phyloP scores from a whole-genome alignment of 2,329 filamentous ascomycete genomes.

The Aspergillus hortae region DNA sequence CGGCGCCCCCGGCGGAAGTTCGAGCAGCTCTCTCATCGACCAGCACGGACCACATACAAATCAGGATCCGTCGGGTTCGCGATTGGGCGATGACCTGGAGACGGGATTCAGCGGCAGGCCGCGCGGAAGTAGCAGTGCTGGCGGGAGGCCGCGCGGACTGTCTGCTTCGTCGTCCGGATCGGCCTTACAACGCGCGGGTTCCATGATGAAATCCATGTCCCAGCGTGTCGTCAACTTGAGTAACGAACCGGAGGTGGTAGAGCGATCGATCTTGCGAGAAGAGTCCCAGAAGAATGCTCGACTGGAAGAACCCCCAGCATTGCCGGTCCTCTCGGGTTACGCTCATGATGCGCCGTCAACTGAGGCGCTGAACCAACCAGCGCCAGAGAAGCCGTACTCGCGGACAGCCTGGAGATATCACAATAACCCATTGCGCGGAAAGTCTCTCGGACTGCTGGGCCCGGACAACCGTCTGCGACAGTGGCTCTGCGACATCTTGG shows the following conservation, averaged over 20 bases:
- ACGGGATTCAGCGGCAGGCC: conserved; percentile 51
- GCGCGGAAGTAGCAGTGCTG: conserved; percentile 52
- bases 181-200: conserved; percentile 66
- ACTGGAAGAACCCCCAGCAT: conserved; percentile 50
- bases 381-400: conserved; percentile 29
- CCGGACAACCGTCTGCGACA: conserved; percentile 72
- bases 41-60: not conserved
- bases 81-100: conserved; percentile 64
- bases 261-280: conserved; percentile 65
- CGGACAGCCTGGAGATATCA: conserved; percentile 44
- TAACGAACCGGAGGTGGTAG: conserved; percentile 81
- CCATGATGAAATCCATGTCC: conserved; percentile 82
- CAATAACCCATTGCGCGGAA: conserved; percentile 79
- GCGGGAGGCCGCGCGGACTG: conserved; percentile 50
- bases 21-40: not conserved
- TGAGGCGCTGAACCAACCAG: conserved; percentile 33
- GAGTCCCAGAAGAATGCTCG: conserved; percentile 49
- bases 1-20: conserved; percentile 37
- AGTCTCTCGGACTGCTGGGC: conserved; percentile 78
- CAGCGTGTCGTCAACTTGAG: conserved; percentile 97
- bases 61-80: conserved; percentile 36
- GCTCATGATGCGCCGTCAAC: conserved; percentile 40
- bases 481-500: conserved; percentile 75
- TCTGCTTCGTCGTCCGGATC: conserved; percentile 59
- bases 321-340: conserved; percentile 47